Evolutionary conservation across 140 eudicot genomes (phyloP), one percentile per base, ranked within the genome.

Genomic region (Oenanthe javanica): DNA sequence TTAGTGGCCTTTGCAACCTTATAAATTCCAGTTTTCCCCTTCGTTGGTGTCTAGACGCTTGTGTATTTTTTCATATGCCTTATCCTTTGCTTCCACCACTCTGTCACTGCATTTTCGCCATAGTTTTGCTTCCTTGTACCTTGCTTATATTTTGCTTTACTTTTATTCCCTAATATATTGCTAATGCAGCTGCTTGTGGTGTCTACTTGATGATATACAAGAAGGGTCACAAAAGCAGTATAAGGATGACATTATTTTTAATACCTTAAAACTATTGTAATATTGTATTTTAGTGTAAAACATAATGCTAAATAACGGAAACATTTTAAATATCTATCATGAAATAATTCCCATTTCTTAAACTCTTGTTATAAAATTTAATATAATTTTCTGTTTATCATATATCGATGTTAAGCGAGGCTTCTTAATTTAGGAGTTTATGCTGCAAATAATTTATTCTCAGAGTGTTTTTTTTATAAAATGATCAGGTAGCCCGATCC

Each of bases 401-500:
- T 19, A 18, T 18, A 16, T 72, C 21, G 4, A 27, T 66, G 72
- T 27, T 31, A 70, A 72, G 51, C 36, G 1, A 72, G 76, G 76
- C 75, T 72, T 13, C 76, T 72, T 19, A 38, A 42, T 40, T 3
- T 42, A 25, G 13, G 42, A 1, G 4, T 48, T 51, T 27, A 77
- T 25, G 18, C 23, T 77, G 42, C 14, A 51, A 31, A 77, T 16
- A 50, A 77, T 52, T 4, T 46, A 25, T 46, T 25, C 19, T 75
- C 9, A 48, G 48, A 69, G 48, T 9, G 57, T 36, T 36, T 36
- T 77, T 38, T 38, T 71, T 75, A 36, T 80, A 70, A 40, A 64
- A 54, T 86, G 76, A 84, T 63, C 83, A 94, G 98, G 98, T 92
- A 57, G 89, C 98, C 36, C 81, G 93, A 81, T 85, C 94, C 49